Evolutionary conservation across 2,329 filamentous ascomycete species (phyloP).

Genomic region (Drechslera avenae): DNA sequence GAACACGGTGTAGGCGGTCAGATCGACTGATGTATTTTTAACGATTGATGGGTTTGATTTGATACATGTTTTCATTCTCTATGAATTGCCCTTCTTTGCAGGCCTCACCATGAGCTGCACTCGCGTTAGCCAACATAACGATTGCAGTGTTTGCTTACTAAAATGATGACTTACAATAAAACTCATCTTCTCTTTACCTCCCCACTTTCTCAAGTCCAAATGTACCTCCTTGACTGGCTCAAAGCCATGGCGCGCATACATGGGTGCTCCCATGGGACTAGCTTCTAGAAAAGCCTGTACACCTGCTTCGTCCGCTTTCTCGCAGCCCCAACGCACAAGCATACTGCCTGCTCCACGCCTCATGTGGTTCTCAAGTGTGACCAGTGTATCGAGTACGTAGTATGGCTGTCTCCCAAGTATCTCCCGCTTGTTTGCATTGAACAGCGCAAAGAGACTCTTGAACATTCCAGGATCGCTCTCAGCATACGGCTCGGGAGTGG

Average conservation of each 20-base stretch:
- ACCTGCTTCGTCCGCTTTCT: slow-evolving; percentile 38
- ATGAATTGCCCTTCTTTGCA: not conserved
- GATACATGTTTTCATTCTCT: too few relatives aligned
- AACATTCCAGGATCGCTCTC: slow-evolving; percentile 36
- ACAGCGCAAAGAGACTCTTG: slow-evolving; percentile 25
- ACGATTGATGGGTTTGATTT: too few relatives aligned
- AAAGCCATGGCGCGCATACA: slow-evolving; percentile 44
- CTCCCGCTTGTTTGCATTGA: slow-evolving; percentile 33
- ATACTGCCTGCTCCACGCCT: slow-evolving; percentile 41
- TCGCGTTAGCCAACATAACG: not conserved
- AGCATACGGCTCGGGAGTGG: slow-evolving; percentile 30
- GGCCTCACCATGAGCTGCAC: slow-evolving; percentile 9
- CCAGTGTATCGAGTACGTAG: slow-evolving; percentile 39
- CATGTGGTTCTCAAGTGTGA: slow-evolving; percentile 38
- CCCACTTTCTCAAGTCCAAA: slow-evolving; percentile 41
- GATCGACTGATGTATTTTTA: too few relatives aligned
- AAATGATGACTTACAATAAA: slow-evolving; percentile 36
- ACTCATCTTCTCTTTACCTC: slow-evolving; percentile 29
- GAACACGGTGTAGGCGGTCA: too few relatives aligned
- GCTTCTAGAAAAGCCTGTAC: slow-evolving; percentile 43
- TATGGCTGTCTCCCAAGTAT: slow-evolving; percentile 31
- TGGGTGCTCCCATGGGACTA: slow-evolving; percentile 38
- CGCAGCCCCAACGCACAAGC: slow-evolving; percentile 41
- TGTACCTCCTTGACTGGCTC: slow-evolving; percentile 28
- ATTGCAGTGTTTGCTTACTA: not conserved